These are phyloP conservation scores for Tuber aestivum DNA, from an alignment of 495 filamentous ascomycete species.

Conservation along the genomic window DNA sequence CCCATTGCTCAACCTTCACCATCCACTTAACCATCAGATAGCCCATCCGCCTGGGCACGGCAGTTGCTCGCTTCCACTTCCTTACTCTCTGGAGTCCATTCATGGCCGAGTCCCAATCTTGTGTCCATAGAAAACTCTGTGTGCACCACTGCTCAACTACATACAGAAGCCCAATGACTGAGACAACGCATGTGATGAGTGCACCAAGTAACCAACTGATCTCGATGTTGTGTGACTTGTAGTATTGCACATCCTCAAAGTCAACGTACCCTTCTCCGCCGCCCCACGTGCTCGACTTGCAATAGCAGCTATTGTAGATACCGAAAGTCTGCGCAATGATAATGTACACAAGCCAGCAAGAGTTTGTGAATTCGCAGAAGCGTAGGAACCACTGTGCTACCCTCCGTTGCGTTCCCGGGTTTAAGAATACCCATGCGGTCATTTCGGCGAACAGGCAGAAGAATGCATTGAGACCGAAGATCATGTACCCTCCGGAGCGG, in stretches of 20 bases:
- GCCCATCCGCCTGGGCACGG: background rate
- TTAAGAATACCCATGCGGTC: conserved; percentile 1
- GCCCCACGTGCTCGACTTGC: conserved; percentile 19
- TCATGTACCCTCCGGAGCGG: conserved; percentile 49
- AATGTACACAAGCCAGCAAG: conserved; percentile 20
- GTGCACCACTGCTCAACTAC: conserved; percentile 26
- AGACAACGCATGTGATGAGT: conserved; percentile 4
- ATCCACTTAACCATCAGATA: background rate
- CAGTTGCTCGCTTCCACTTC: conserved; percentile 21
- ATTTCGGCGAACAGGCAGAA: conserved; percentile 40
- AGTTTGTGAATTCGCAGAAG: conserved; percentile 15
- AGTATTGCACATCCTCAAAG: conserved; percentile 11
- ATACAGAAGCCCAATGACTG: conserved; percentile 17
- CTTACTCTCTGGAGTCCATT: conserved; percentile 14
- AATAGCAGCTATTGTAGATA: conserved; percentile 19
- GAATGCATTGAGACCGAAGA: conserved; percentile 44
- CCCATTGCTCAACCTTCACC: background rate
- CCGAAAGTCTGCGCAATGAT: conserved; percentile 25
- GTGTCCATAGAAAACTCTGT: conserved; percentile 28
- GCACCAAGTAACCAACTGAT: conserved; percentile 15
- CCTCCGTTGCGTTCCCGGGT: background rate
- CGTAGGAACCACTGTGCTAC: conserved; percentile 5
- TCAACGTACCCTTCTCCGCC: conserved; percentile 19
- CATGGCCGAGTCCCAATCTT: conserved; percentile 17
- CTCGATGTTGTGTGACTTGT: background rate